phyloP scores from a whole-genome alignment of 768 basidiomycete species.

The Russula brevipes region DNA sequence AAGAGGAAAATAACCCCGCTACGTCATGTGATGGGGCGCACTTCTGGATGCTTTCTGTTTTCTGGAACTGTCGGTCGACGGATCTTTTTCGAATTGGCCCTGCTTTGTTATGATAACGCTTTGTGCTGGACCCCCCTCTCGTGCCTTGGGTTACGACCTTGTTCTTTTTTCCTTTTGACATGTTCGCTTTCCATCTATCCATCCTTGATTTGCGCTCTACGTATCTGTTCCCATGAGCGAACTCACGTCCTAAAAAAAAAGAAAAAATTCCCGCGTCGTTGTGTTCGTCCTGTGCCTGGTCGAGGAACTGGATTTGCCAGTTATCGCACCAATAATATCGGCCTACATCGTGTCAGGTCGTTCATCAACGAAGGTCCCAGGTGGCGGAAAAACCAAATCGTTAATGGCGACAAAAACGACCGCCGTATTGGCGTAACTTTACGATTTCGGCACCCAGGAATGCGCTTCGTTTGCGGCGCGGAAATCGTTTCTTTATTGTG shows the following conservation, averaged over 20 bases:
- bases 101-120: background rate
- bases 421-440: no score
- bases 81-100: slow-evolving; percentile 3
- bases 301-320: background rate
- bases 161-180: background rate
- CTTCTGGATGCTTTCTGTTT: background rate
- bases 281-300: slow-evolving; percentile 6
- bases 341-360: background rate
- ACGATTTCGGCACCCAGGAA: background rate
- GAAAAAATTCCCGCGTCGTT: background rate
- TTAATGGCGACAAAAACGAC: background rate
- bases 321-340: slow-evolving; percentile 5
- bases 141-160: background rate
- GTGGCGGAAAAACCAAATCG: background rate
- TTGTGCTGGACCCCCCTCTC: background rate
- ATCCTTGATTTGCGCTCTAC: slow-evolving; percentile 4
- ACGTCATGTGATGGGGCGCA: background rate
- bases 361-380: background rate
- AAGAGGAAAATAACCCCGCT: background rate
- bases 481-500: background rate
- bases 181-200: background rate
- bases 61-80: background rate
- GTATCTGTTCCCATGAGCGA: slow-evolving; percentile 10
- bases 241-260: background rate
- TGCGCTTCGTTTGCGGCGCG: background rate